A percentile compares a stretch with the other conserved stretches of the same genome.
Conservation (phyloP, 2,329 filamentous ascomycete species). For the Dactylellina cionopaga region DNA sequence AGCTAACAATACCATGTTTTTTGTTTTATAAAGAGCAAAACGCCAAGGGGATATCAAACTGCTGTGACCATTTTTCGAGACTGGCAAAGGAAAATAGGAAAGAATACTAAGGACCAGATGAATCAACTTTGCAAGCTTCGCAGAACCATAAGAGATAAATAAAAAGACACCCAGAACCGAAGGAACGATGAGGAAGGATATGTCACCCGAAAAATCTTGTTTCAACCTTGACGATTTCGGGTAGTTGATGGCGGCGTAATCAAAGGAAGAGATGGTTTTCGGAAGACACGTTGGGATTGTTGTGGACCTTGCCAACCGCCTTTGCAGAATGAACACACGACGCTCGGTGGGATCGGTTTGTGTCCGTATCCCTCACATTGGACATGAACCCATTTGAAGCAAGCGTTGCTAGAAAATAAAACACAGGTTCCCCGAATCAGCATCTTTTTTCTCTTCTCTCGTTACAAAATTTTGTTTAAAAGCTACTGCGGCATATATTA, state of each 20-base stretch:
- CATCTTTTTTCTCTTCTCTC: constrained; percentile 20
- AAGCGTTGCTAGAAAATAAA: constrained; percentile 55
- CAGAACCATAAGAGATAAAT: constrained; percentile 12
- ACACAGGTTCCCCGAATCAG: constrained; percentile 40
- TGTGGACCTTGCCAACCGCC: constrained; percentile 47
- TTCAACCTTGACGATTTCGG: constrained; percentile 38
- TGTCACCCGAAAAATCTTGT: constrained; percentile 7
- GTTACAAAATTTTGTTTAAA: constrained; percentile 3
- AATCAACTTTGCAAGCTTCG: constrained; percentile 14
- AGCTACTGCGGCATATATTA: constrained; percentile 32
- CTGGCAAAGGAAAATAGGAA: not conserved
- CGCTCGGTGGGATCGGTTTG: constrained; percentile 54
- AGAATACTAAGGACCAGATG: not conserved
- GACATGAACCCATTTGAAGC: constrained; percentile 56
- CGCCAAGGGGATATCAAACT: constrained; percentile 32
- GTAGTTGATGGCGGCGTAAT: constrained; percentile 33
- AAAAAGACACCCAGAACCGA: constrained; percentile 2
- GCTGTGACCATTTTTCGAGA: constrained; percentile 28
- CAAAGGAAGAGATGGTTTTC: constrained; percentile 45
- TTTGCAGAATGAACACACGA: constrained; percentile 56
- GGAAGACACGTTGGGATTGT: constrained; percentile 41
- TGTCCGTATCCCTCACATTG: constrained; percentile 55
- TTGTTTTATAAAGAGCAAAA: constrained; percentile 39
- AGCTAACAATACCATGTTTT: constrained; percentile 34
- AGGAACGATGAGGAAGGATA: constrained; percentile 10